These are phyloP conservation scores for Geotrichum candidum DNA, from an alignment of 1,139 yeast genomes.

Conservation along the genomic window DNA sequence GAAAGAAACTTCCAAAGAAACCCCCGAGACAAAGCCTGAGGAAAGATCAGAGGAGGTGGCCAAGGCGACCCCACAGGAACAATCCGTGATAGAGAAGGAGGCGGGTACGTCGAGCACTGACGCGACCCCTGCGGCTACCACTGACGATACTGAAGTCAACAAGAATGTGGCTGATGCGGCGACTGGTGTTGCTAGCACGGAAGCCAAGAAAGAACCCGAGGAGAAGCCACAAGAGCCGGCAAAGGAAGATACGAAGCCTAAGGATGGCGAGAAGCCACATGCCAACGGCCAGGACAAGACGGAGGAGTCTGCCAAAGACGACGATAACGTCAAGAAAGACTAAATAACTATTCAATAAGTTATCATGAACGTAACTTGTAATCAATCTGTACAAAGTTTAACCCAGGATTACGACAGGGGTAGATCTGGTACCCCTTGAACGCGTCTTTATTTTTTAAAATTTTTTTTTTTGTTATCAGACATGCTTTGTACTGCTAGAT, in stretches of 20 bases:
- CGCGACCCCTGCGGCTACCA: not conserved
- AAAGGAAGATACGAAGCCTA: not conserved
- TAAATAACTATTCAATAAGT: not conserved
- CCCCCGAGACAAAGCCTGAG: slow-evolving; percentile 6
- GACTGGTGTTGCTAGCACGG: too few relatives aligned
- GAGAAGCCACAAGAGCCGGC: not conserved
- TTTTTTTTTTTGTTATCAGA: too few relatives aligned
- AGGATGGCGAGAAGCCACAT: not conserved
- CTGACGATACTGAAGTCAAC: not conserved
- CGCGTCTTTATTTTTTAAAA: too few relatives aligned
- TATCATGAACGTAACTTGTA: not conserved
- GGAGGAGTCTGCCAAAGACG: slow-evolving; percentile 1
- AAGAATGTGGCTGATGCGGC: too few relatives aligned
- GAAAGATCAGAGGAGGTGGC: not conserved
- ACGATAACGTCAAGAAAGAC: slow-evolving; percentile 8
- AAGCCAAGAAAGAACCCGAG: not conserved
- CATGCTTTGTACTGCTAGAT: too few relatives aligned
- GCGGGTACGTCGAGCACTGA: not conserved
- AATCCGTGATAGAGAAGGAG: not conserved
- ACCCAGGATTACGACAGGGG: not conserved
- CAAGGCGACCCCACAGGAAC: not conserved
- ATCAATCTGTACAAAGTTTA: not conserved
- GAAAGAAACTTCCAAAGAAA: not conserved
- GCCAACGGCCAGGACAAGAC: not conserved
- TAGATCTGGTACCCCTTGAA: too few relatives aligned